Evolutionary conservation across 1,139 yeast genomes (phyloP).

Genomic region (Pichia sp.): DNA sequence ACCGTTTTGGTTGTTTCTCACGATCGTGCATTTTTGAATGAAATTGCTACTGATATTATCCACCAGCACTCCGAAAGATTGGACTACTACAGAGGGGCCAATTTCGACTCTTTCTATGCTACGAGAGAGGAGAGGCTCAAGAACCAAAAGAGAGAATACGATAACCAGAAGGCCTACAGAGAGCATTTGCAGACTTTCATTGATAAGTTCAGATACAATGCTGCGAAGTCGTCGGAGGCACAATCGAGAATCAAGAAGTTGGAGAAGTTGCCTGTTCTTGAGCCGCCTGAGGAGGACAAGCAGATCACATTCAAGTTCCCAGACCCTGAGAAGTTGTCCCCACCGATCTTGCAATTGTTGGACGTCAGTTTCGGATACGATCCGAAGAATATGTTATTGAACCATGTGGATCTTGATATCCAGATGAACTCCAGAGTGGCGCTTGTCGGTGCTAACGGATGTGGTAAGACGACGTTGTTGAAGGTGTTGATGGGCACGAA

Average conservation of each 20-base stretch:
- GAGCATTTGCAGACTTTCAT: conserved; percentile 89
- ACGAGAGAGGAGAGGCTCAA: conserved; percentile 95
- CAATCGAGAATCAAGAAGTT: conserved; percentile 95
- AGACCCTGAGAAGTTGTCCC: conserved; percentile 87
- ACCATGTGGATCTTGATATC: conserved; percentile 81
- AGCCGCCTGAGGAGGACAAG: conserved; percentile 92
- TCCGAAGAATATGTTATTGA: conserved; percentile 56
- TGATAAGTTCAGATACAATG: conserved; percentile 94
- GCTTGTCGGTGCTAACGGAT: conserved; percentile 97
- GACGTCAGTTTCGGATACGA: conserved; percentile 82
- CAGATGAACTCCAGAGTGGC: conserved; percentile 95
- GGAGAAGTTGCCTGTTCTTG: conserved; percentile 90
- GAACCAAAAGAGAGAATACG: conserved; percentile 90
- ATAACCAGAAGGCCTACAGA: conserved; percentile 93
- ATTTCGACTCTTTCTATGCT: conserved; percentile 87
- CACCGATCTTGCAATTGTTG: conserved; percentile 91
- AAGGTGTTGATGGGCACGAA: conserved; percentile 78
- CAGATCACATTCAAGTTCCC: conserved; percentile 85
- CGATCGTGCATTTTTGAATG: conserved; percentile 93
- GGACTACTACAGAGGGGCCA: conserved; percentile 92
- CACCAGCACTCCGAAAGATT: conserved; percentile 96
- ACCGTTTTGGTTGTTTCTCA: conserved; percentile 95
- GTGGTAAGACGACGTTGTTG: conserved; percentile 94
- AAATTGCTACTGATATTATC: conserved; percentile 95
- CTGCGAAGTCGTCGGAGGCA: conserved; percentile 95